Conservation (phyloP, 257 asterid species). For the Solanum megistacrolobum region DNA sequence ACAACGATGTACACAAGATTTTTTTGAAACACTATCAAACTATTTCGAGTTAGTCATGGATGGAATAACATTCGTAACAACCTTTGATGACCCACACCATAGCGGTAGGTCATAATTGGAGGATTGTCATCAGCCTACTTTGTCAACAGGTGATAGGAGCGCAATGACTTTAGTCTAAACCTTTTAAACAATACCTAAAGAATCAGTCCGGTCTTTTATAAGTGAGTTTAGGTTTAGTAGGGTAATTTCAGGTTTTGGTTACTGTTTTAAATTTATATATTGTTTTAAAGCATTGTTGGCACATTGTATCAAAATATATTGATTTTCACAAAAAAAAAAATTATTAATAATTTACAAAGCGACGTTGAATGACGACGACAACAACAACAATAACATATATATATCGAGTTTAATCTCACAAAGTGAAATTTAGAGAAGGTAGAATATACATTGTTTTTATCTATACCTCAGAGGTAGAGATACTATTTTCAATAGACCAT, state of each 20-base stretch:
- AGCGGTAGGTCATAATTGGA: neutral
- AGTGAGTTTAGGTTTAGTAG: neutral
- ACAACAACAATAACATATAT: too few relatives aligned
- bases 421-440: rapidly evolving
- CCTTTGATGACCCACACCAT: neutral
- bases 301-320: neutral
- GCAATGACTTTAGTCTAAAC: neutral
- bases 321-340: neutral
- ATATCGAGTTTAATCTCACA: neutral
- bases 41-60: neutral
- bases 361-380: neutral
- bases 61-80: neutral
- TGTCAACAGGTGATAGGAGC: neutral
- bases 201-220: neutral
- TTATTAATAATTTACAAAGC: neutral
- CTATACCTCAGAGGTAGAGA: neutral
- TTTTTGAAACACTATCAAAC: neutral
- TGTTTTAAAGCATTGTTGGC: neutral
- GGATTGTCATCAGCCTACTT: neutral
- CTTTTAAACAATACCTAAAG: neutral
- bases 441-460: neutral
- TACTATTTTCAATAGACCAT: too few relatives aligned
- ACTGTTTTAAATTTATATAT: neutral
- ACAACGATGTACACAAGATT: neutral
- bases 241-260: neutral